Base-by-base conservation (phyloP, 495 filamentous ascomycete genomes). In the Xylaria scruposa region DNA sequence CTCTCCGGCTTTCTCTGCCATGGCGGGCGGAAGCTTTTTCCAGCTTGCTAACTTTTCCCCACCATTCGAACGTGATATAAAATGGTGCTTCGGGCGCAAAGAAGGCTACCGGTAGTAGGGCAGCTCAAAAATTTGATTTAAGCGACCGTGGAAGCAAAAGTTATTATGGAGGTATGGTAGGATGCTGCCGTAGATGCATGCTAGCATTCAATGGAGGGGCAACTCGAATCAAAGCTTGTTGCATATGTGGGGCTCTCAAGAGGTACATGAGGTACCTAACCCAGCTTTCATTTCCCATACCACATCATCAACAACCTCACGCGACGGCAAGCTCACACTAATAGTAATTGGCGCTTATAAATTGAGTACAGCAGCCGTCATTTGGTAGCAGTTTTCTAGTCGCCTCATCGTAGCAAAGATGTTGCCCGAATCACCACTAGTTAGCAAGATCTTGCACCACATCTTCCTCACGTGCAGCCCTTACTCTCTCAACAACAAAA, bases 1-100 rank as follows among this genome's bases (percentile, higher is more conserved):
- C 70, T 71, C 51, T 56, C 70, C 70, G 26, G 70, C 38, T 60
- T 67, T 38, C 12, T 60, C 70, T 42, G 70, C n/a, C 70, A 71
- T 71, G 51, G 70, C 49, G 49, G 51, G 70, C 49, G 49, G 54
- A 42, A 21, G 21, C 47, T 26, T 26, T 13, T 46, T 38, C 58
- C 10, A 19, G 49, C 49, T 46, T 56, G 49, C 51, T 38, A 59
- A 19, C 58, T 12, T 60, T n/a, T n/a, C 9, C 19, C 47, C 36
- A 63, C 68, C 44, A 38, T 40, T 24, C 26, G n/a, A 26, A 51
- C 46, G 9, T 0, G 68, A 47, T 56, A 56, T 36, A 15, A 29
- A 63, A n/a, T 63, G 17, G 1, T 46, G 36, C 46, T 70, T 21
- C 68, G 31, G 60, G 26, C 3, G 29, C 26, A 36, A 61, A 26